These are phyloP conservation scores for Kodamaea alishanica DNA, from an alignment of 1,139 yeast species.

Conservation along the genomic window DNA sequence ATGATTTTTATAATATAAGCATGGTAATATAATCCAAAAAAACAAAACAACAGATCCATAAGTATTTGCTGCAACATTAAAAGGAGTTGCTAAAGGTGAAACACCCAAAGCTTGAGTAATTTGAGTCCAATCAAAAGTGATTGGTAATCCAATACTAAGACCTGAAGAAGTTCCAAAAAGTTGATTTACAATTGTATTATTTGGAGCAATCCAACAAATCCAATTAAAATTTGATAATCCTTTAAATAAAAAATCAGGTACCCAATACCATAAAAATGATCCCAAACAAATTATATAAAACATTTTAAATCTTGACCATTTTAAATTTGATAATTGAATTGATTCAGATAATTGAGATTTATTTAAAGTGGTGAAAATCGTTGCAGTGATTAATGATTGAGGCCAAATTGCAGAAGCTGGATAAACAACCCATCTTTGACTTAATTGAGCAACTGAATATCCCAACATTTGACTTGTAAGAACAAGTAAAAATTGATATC, in stretches of 20 bases:
- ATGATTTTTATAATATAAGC: constrained; percentile 48
- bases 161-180: constrained; percentile 16
- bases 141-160: constrained; percentile 14
- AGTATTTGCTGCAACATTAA: constrained; percentile 18
- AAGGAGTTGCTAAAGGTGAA: constrained; percentile 21
- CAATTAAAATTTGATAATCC: constrained; percentile 30
- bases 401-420: constrained; percentile 27
- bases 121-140: constrained; percentile 57
- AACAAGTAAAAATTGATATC: constrained; percentile 17
- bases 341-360: constrained; percentile 14
- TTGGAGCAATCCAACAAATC: constrained; percentile 42
- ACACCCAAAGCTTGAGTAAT: constrained; percentile 22
- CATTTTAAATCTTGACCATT: constrained; percentile 21
- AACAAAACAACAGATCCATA: constrained; percentile 27
- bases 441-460: constrained; percentile 21
- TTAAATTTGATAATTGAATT: constrained; percentile 13
- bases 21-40: constrained; percentile 42
- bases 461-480: constrained; percentile 23
- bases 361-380: constrained; percentile 22
- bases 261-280: constrained; percentile 22
- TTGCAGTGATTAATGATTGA: constrained; percentile 20
- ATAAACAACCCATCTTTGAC: constrained; percentile 22
- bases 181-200: constrained; percentile 28
- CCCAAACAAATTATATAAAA: constrained; percentile 15
- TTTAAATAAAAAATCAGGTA: constrained; percentile 18